A percentile compares a stretch with the other conserved stretches of the same genome.
Evolutionary conservation across 306 rosid genomes (phyloP).

Genomic region (Cyclanthera cordifolia): DNA sequence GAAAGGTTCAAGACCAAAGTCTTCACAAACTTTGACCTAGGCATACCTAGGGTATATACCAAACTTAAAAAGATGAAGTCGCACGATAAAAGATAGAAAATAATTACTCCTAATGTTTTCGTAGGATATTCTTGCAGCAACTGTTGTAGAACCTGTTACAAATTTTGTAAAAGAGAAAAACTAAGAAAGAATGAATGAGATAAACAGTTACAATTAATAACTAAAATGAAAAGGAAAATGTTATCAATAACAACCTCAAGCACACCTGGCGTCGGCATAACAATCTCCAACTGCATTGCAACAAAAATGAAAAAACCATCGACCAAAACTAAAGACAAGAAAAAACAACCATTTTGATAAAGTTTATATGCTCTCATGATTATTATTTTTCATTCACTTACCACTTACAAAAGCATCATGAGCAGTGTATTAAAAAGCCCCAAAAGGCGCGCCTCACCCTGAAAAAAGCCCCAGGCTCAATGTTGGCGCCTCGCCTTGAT

Average conservation of each 20-base stretch:
- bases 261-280: slow-evolving; percentile 78
- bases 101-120: slow-evolving; percentile 49
- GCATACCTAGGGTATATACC: not conserved
- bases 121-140: slow-evolving; percentile 62
- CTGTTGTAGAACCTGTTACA: slow-evolving; percentile 53
- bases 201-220: slow-evolving; percentile 16
- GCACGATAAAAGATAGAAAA: not conserved
- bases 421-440: no score
- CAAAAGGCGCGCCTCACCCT: no score
- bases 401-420: not conserved
- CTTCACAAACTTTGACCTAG: not conserved
- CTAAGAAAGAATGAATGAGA: slow-evolving; percentile 13
- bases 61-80: not conserved
- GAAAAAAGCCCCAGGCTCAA: no score
- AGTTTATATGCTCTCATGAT: not conserved
- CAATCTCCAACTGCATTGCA: slow-evolving; percentile 69
- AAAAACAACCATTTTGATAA: not conserved
- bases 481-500: no score
- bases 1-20: not conserved
- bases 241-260: slow-evolving; percentile 55
- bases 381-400: slow-evolving; percentile 2
- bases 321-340: not conserved
- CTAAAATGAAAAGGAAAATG: slow-evolving; percentile 12
- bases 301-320: slow-evolving; percentile 18
- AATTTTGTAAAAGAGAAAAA: not conserved